A percentile compares a stretch with the other conserved stretches of the same genome.
Conservation (phyloP, 129 eudicot species). For the Chrysanthemum seticuspe region DNA sequence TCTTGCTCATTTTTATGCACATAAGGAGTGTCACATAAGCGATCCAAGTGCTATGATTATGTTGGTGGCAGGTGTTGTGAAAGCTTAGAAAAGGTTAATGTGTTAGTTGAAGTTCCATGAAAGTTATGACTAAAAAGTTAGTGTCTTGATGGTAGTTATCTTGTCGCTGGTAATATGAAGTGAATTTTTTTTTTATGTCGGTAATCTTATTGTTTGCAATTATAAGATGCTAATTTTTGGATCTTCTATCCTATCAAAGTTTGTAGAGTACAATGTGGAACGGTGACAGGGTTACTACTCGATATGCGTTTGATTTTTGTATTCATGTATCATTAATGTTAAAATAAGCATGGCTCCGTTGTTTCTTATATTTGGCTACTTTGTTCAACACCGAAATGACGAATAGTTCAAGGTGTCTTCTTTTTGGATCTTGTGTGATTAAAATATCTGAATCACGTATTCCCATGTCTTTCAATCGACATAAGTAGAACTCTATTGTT, state of each 20-base stretch:
- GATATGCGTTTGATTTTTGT: not conserved
- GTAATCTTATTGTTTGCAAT: not conserved
- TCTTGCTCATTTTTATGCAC: no score
- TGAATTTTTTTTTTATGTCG: not conserved
- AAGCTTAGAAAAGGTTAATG: not conserved
- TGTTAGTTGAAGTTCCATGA: not conserved
- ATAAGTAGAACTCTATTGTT: constrained; percentile 1
- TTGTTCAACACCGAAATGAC: constrained; percentile 11
- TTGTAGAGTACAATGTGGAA: not conserved
- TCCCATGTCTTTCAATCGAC: not conserved
- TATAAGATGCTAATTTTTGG: not conserved
- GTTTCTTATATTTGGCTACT: not conserved
- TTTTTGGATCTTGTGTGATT: not conserved
- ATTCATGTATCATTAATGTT: not conserved
- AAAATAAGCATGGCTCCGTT: not conserved
- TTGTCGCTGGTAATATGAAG: not conserved
- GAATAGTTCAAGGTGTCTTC: constrained; percentile 14
- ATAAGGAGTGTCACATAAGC: no score
- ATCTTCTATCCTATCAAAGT: not conserved
- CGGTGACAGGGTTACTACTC: not conserved
- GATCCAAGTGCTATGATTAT: no score
- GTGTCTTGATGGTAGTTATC: not conserved
- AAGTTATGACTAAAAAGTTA: not conserved
- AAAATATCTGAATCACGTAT: not conserved
- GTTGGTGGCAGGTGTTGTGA: not conserved